These are phyloP conservation scores for Pseudogymnoascus sp. DNA, from an alignment of 2,329 filamentous ascomycete genomes.

Conservation along the genomic window DNA sequence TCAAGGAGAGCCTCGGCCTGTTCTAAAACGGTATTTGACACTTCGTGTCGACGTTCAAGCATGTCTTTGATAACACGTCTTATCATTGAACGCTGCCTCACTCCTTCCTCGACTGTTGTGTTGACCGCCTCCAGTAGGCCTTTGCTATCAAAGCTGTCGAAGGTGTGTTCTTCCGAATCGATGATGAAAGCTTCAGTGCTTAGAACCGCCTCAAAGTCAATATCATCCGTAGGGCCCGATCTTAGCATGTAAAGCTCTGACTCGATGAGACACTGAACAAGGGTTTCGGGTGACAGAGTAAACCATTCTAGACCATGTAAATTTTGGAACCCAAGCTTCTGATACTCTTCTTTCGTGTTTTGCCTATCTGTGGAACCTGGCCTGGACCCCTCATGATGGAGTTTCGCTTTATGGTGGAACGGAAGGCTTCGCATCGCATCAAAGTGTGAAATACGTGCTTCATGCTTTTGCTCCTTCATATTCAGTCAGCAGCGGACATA, in stretches of 20 bases:
- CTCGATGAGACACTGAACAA: not conserved
- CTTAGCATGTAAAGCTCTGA: not conserved
- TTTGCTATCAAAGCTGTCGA: not conserved
- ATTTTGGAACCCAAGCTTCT: not conserved
- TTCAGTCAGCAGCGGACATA: not conserved
- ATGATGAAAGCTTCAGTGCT: not conserved
- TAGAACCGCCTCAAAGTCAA: not conserved
- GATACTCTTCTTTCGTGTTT: not conserved
- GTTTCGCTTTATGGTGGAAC: not conserved
- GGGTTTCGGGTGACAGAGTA: not conserved
- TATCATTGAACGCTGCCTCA: not conserved
- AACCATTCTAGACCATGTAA: not conserved
- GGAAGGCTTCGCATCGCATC: not conserved
- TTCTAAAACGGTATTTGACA: not conserved
- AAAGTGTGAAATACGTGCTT: not conserved
- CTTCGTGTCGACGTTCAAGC: not conserved
- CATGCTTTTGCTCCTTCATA: not conserved
- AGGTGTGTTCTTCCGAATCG: not conserved
- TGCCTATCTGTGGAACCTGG: not conserved
- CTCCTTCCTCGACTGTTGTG: not conserved
- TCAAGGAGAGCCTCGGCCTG: not conserved
- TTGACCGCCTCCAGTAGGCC: not conserved
- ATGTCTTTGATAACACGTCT: conserved; percentile 1
- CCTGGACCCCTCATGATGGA: not conserved
- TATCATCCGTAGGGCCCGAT: not conserved